A percentile compares a stretch with the other conserved stretches of the same genome.
Conservation (phyloP, 2,329 filamentous ascomycete species). For the Huntiella decipiens region DNA sequence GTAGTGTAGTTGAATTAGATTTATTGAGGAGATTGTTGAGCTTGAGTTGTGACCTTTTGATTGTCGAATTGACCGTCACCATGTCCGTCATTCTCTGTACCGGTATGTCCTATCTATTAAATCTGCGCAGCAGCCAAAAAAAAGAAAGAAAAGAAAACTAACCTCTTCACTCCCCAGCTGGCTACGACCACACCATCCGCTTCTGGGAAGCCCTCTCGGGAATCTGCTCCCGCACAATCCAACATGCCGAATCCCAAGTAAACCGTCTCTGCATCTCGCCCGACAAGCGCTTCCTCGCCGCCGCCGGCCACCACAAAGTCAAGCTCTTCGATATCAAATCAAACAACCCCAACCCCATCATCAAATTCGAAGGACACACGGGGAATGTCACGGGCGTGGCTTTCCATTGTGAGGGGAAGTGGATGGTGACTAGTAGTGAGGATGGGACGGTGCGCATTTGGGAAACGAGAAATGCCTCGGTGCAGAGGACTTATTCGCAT, state of each 20-base stretch:
- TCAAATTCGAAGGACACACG: conserved; percentile 90
- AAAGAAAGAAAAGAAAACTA: neutral
- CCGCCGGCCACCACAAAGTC: conserved; percentile 60
- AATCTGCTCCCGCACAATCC: conserved; percentile 94
- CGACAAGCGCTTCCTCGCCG: conserved; percentile 88
- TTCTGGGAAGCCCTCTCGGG: conserved; percentile 98
- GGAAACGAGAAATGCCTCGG: conserved; percentile 69
- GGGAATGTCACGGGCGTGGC: conserved; percentile 92
- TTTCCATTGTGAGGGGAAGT: conserved; percentile 97
- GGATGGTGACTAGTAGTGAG: conserved; percentile 97
- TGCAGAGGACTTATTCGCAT: conserved; percentile 88
- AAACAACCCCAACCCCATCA: conserved; percentile 81
- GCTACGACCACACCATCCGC: conserved; percentile 37
- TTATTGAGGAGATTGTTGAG: neutral
- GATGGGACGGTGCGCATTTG: conserved; percentile 95
- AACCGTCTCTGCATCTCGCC: conserved; percentile 96
- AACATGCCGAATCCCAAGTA: conserved; percentile 94
- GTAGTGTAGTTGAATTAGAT: neutral
- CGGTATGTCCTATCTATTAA: conserved; percentile 22
- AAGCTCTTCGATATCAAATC: conserved; percentile 98
- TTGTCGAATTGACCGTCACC: neutral
- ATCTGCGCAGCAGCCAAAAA: conserved; percentile 1
- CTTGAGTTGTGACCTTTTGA: neutral
- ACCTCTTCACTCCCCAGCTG: conserved; percentile 22
- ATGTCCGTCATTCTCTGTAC: conserved; percentile 47